These are phyloP conservation scores for Microsporum canis DNA, from an alignment of 2,329 filamentous ascomycete species.

Conservation along the genomic window DNA sequence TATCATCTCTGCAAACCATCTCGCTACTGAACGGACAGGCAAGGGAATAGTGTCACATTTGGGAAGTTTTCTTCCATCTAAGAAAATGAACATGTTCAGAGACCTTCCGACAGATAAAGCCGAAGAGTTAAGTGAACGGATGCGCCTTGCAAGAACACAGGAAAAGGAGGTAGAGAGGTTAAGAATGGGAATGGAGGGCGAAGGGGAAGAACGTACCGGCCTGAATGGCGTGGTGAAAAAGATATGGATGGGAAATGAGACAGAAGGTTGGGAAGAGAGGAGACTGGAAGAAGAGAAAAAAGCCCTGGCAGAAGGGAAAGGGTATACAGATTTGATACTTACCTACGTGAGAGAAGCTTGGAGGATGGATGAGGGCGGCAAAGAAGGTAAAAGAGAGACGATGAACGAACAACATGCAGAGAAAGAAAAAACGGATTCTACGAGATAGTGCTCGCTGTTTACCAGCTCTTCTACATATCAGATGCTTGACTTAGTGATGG, in stretches of 20 bases:
- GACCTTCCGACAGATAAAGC: conserved; percentile 17
- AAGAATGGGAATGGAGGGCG: conserved; percentile 19
- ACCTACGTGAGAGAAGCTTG: conserved; percentile 34
- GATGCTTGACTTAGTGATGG: background rate
- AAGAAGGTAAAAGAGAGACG: background rate
- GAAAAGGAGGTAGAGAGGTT: conserved; percentile 7
- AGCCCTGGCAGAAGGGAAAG: conserved; percentile 28
- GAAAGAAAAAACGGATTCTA: background rate
- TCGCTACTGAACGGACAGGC: conserved; percentile 33
- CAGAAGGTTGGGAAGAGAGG: conserved; percentile 29
- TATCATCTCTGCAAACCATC: conserved; percentile 40
- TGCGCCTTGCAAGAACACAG: conserved; percentile 9
- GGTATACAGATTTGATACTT: conserved; percentile 36
- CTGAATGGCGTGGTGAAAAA: conserved; percentile 13
- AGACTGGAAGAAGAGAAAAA: conserved; percentile 32
- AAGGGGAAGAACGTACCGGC: conserved; percentile 18
- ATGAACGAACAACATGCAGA: conserved; percentile 17
- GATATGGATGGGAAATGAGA: conserved; percentile 29
- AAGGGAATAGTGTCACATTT: conserved; percentile 28
- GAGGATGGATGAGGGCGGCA: conserved; percentile 20
- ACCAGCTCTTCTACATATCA: background rate
- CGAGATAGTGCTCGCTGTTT: background rate
- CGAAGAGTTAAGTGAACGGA: conserved; percentile 14
- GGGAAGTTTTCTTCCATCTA: background rate
- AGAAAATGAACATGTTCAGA: conserved; percentile 8